Evolutionary conservation across 192 early-diverging fungal genomes (phyloP).

Genomic region (Rhizophagus sp.): DNA sequence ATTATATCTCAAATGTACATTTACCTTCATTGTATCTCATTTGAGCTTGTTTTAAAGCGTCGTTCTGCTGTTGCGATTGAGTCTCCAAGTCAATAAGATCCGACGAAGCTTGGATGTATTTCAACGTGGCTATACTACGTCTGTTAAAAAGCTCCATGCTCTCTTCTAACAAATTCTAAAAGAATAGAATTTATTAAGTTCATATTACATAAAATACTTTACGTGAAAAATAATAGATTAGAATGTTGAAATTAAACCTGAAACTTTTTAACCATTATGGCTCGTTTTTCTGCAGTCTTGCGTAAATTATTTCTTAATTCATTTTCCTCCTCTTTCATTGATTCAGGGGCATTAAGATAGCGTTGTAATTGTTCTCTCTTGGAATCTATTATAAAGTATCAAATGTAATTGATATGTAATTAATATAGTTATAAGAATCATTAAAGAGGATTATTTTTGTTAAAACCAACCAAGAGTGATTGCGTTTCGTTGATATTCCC

Average conservation of each 20-base stretch:
- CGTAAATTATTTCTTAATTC: slow-evolving; percentile 27
- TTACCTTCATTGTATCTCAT: slow-evolving; percentile 36
- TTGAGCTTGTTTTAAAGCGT: slow-evolving; percentile 45
- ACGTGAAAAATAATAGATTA: not conserved
- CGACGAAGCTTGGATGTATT: slow-evolving; percentile 35
- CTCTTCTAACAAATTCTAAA: slow-evolving; percentile 30
- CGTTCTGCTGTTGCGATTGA: slow-evolving; percentile 38
- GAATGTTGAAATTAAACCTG: slow-evolving; percentile 14
- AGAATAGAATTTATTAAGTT: not conserved
- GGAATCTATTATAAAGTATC: slow-evolving; percentile 13
- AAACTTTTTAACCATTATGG: slow-evolving; percentile 33
- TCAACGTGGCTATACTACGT: slow-evolving; percentile 36
- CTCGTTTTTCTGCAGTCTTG: slow-evolving; percentile 27
- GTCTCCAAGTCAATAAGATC: slow-evolving; percentile 32
- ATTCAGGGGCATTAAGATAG: not conserved
- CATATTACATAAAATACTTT: slow-evolving; percentile 26
- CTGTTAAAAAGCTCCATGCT: slow-evolving; percentile 31
- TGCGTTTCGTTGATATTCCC: slow-evolving; percentile 38
- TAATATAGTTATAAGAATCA: not conserved
- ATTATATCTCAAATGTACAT: not conserved
- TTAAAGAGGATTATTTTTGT: not conserved
- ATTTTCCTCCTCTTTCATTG: slow-evolving; percentile 24
- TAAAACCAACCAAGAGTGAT: slow-evolving; percentile 41
- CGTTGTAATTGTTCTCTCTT: slow-evolving; percentile 8
- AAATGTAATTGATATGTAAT: not conserved